Base-by-base conservation (phyloP, 2,329 filamentous ascomycete species). In the Lanzia echinophila region DNA sequence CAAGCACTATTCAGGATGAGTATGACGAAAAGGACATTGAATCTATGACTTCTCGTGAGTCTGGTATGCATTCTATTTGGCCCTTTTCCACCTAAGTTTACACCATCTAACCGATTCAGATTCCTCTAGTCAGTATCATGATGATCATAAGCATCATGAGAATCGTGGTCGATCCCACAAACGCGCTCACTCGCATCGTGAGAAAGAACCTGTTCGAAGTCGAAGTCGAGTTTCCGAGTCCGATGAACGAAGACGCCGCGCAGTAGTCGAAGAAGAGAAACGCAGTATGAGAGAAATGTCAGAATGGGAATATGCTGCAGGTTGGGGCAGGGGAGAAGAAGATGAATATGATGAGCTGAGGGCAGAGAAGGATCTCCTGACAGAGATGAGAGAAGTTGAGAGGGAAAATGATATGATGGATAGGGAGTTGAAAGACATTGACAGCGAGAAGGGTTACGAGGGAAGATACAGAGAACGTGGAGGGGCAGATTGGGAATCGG, bases 381-480 rank as follows among this genome's bases (percentile, higher is more conserved):
- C 33, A n/a, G 50, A 47, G 19, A 39, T 52, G 28, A 38, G 43
- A 6, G 50, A 52, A 13, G 17, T 52, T 3, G 50, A 52, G 20
- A 36, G 22, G 19, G 33, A 52, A 3, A 47, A 52, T 32, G 33
- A 39, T 1, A 32, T 39, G 28, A 47, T 47, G 50, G 24, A 52
- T 24, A 39, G 50, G 8, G 42, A 52, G 36, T 47, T 39, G 50
- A 47, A 15, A 6, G 33, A 13, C 8, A 41, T 52, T 17, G 41
- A 47, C 20, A 41, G 17, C 5, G 50, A 33, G 3, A 28, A 32
- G 19, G 33, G 13, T 5, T 52, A 47, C 8, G 24, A 52, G 34
- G 42, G 33, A 6, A 46, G 28, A 20, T 52, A 12, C 17, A 47
- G 5, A 33, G 38, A 44, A 19, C 12, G 2, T 3, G 50, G 2